Evolutionary conservation across 441 rosid species (phyloP).

Genomic region (Pelargonium cotyledonis): DNA sequence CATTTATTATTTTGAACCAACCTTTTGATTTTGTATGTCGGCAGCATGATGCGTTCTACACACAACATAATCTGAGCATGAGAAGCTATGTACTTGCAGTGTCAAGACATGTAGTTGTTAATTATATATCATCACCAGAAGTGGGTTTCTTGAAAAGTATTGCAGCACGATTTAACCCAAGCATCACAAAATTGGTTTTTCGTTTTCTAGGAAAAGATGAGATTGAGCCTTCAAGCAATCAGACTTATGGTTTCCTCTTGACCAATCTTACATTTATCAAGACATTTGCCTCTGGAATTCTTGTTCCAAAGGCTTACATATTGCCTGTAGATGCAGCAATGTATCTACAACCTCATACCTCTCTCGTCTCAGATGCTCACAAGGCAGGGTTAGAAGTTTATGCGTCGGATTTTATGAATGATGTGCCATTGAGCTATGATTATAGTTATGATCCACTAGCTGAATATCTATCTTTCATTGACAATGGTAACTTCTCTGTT

Average conservation of each 20-base stretch:
- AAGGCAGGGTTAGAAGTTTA: slow-evolving; percentile 69
- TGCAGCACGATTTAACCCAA: slow-evolving; percentile 35
- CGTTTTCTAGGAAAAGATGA: slow-evolving; percentile 36
- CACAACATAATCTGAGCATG: slow-evolving; percentile 70
- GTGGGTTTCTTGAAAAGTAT: slow-evolving; percentile 53
- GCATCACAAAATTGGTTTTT: slow-evolving; percentile 54
- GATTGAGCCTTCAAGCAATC: slow-evolving; percentile 65
- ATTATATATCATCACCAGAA: slow-evolving; percentile 80
- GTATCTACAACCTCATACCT: slow-evolving; percentile 48
- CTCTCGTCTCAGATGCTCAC: slow-evolving; percentile 75
- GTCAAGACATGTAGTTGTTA: slow-evolving; percentile 36
- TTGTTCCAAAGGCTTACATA: slow-evolving; percentile 70
- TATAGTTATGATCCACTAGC: slow-evolving; percentile 72
- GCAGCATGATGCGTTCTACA: slow-evolving; percentile 69
- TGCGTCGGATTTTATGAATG: slow-evolving; percentile 72
- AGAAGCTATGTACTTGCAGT: slow-evolving; percentile 44
- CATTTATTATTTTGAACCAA: slow-evolving; percentile 19
- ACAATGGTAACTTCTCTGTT: slow-evolving; percentile 73
- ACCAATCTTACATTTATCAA: slow-evolving; percentile 63
- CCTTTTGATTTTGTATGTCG: slow-evolving; percentile 18
- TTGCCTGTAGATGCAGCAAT: slow-evolving; percentile 41
- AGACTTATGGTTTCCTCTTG: slow-evolving; percentile 53
- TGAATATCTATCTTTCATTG: slow-evolving; percentile 54
- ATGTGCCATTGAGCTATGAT: slow-evolving; percentile 54
- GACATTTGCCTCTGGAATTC: slow-evolving; percentile 84